phyloP scores from a whole-genome alignment of 495 filamentous ascomycete species.

The Daldinia grandis region DNA sequence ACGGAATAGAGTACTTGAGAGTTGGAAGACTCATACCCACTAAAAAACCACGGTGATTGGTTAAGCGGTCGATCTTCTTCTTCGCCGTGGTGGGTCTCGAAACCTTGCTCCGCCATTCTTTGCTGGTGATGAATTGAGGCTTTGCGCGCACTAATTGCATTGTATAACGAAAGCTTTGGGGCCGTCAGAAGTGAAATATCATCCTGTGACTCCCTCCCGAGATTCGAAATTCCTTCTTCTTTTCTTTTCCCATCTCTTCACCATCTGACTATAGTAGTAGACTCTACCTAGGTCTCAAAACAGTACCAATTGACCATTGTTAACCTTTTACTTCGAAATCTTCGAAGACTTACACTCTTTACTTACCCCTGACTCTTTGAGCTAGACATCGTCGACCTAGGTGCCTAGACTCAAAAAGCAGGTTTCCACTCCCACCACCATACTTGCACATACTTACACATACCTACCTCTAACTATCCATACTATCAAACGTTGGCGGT shows the following conservation, averaged over 20 bases:
- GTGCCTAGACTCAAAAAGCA: constrained; percentile 25
- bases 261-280: constrained; percentile 16
- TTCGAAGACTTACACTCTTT: constrained; percentile 34
- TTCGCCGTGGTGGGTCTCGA: constrained; percentile 37
- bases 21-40: constrained; percentile 1
- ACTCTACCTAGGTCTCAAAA: constrained; percentile 2
- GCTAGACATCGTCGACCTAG: constrained; percentile 31
- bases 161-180: constrained; percentile 29
- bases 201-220: constrained; percentile 58
- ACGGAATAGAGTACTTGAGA: constrained; percentile 10
- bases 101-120: constrained; percentile 45
- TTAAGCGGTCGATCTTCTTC: constrained; percentile 12
- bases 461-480: not conserved
- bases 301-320: constrained; percentile 15
- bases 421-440: constrained; percentile 7
- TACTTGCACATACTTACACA: too few species aligned
- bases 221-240: constrained; percentile 35
- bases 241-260: constrained; percentile 43
- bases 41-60: constrained; percentile 16
- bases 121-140: constrained; percentile 37
- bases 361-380: constrained; percentile 31
- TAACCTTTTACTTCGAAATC: not conserved
- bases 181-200: constrained; percentile 57
- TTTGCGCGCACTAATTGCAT: constrained; percentile 39
- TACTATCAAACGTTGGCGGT: not conserved